Percentiles rank a stretch among this genome's conserved stretches.
Evolutionary conservation across 257 asterid species (phyloP).

Genomic region (Ilex asprella): DNA sequence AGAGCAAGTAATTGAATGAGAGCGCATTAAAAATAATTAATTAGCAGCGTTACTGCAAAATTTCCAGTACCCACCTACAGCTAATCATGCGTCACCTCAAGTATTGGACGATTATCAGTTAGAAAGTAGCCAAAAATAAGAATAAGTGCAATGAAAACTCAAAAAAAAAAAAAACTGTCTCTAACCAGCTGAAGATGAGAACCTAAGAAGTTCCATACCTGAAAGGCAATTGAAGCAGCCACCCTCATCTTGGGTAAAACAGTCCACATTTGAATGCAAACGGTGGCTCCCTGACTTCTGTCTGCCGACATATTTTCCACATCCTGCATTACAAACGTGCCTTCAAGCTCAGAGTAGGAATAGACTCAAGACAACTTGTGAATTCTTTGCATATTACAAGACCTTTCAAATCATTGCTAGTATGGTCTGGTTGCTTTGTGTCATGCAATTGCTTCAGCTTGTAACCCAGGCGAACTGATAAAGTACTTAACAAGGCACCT

Average conservation of each 20-base stretch:
- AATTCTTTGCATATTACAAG: constrained; percentile 6
- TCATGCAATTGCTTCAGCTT: constrained; percentile 76
- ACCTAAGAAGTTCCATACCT: constrained; percentile 26
- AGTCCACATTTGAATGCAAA: constrained; percentile 41
- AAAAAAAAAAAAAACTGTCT: neutral
- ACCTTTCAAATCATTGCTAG: constrained; percentile 47
- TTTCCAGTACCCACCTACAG: too few relatives aligned
- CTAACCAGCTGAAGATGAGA: neutral
- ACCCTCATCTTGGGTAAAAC: constrained; percentile 44
- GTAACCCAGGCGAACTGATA: constrained; percentile 72
- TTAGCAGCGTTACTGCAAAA: too few relatives aligned
- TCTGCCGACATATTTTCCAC: constrained; percentile 36
- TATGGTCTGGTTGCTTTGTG: constrained; percentile 37
- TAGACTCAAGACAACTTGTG: constrained; percentile 7
- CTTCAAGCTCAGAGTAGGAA: constrained; percentile 16
- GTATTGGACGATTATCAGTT: too few relatives aligned
- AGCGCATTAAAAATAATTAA: too few relatives aligned
- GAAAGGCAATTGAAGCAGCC: constrained; percentile 45
- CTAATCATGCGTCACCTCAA: too few relatives aligned
- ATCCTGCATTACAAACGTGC: constrained; percentile 38
- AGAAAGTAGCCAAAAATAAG: neutral
- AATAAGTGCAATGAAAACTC: neutral
- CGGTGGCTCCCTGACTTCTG: constrained; percentile 46
- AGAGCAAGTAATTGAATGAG: too few relatives aligned
- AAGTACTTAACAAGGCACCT: constrained; percentile 66